A percentile compares a stretch with the other conserved stretches of the same genome.
These are phyloP conservation scores for Hanseniaspora jakobsenii DNA, from an alignment of 805 yeast genomes.

Conservation along the genomic window DNA sequence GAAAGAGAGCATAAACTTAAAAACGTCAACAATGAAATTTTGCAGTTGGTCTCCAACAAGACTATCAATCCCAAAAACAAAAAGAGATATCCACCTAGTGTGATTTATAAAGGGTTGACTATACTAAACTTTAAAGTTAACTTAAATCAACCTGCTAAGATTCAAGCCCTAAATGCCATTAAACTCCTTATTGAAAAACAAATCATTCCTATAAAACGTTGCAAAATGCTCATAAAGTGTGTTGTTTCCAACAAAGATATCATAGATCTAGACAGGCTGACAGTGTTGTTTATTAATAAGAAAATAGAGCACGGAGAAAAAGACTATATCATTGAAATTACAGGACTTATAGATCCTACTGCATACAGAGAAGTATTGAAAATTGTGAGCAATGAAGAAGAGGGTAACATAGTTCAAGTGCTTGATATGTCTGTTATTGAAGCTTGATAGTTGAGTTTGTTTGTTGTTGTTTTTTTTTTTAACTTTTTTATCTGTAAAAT, in stretches of 20 bases:
- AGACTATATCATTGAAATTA: slow-evolving; percentile 40
- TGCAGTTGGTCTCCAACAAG: slow-evolving; percentile 73
- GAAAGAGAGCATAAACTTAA: slow-evolving; percentile 67
- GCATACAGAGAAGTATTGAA: slow-evolving; percentile 61
- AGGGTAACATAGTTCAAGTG: slow-evolving; percentile 62
- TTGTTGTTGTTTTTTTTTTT: neutral
- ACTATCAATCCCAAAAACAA: slow-evolving; percentile 83
- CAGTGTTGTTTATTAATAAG: slow-evolving; percentile 32
- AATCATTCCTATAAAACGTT: slow-evolving; percentile 84
- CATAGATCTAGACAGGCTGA: slow-evolving; percentile 33
- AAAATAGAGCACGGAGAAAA: slow-evolving; percentile 34
- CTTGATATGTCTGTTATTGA: slow-evolving; percentile 80
- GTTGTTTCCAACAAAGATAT: slow-evolving; percentile 36
- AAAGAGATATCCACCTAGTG: slow-evolving; percentile 87
- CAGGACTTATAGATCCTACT: slow-evolving; percentile 69
- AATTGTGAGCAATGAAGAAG: slow-evolving; percentile 38
- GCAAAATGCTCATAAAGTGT: slow-evolving; percentile 79
- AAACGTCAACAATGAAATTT: slow-evolving; percentile 68
- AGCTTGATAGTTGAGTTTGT: slow-evolving; percentile 32
- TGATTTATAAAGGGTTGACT: slow-evolving; percentile 75
- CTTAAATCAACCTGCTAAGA: slow-evolving; percentile 63
- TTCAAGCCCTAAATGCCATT: slow-evolving; percentile 86
- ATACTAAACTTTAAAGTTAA: slow-evolving; percentile 70
- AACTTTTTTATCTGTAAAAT: neutral
- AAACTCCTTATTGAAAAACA: slow-evolving; percentile 63